phyloP scores from a whole-genome alignment of 352 stramenopile genomes.

The Peronospora destructor region DNA sequence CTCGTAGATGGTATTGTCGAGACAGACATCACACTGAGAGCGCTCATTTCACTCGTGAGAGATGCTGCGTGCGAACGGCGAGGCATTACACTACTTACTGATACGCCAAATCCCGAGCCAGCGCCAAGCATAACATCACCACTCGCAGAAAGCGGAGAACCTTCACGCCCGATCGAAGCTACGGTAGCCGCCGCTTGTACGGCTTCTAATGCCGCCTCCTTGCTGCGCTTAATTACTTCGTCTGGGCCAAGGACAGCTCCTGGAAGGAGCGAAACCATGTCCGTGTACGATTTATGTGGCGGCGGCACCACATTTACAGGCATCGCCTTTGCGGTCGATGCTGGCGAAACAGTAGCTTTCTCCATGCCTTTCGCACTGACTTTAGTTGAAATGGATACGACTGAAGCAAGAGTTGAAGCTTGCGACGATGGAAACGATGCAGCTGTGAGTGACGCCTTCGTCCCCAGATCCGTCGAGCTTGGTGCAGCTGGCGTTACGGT shows the following conservation, averaged over 20 bases:
- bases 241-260: constrained; percentile 48
- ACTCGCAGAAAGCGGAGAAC: constrained; percentile 37
- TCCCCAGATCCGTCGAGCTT: constrained; percentile 21
- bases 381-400: constrained; percentile 18
- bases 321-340: constrained; percentile 17
- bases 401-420: constrained; percentile 1
- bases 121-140: constrained; percentile 47
- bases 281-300: constrained; percentile 75
- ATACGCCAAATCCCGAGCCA: constrained; percentile 37
- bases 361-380: constrained; percentile 12
- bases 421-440: constrained; percentile 18
- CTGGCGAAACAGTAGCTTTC: constrained; percentile 20
- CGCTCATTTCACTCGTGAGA: constrained; percentile 26
- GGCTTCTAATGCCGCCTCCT: constrained; percentile 63
- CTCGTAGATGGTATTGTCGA: constrained; percentile 13
- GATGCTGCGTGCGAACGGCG: constrained; percentile 40
- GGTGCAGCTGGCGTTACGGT: constrained; percentile 6
- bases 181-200: constrained; percentile 68
- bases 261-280: constrained; percentile 64
- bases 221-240: constrained; percentile 84
- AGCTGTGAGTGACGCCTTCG: constrained; percentile 29
- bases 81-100: constrained; percentile 27
- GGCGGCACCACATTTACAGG: constrained; percentile 33
- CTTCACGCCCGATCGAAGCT: constrained; percentile 44
- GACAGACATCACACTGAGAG: constrained; percentile 10